phyloP scores from a whole-genome alignment of 139 green algal species.

The Chlamydomonas incerta region DNA sequence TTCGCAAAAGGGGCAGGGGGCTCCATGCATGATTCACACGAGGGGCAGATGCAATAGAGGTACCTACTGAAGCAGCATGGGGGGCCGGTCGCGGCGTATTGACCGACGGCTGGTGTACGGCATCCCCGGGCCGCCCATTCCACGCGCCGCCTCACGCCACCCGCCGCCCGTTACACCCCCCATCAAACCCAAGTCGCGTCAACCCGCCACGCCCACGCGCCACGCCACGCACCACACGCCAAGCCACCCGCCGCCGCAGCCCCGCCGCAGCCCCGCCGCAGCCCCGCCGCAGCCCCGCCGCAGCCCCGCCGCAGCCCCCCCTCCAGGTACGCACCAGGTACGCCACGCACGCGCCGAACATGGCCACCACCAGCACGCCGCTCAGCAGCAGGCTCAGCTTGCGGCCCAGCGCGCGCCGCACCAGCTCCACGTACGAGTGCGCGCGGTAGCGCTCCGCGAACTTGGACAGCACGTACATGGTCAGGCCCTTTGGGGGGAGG shows the following conservation, averaged over 20 bases:
- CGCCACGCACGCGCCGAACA: slow-evolving; percentile 73
- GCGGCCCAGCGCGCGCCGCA: slow-evolving; percentile 68
- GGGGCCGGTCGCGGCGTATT: too few species aligned
- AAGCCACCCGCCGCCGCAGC: background rate
- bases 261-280: background rate
- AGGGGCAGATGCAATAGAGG: too few species aligned
- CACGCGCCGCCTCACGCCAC: too few species aligned
- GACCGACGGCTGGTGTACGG: too few species aligned
- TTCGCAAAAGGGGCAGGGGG: too few species aligned
- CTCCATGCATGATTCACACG: too few species aligned
- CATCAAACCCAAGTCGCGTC: too few species aligned
- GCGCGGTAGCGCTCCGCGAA: slow-evolving; percentile 50
- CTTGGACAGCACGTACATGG: slow-evolving; percentile 78
- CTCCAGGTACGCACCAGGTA: slow-evolving; percentile 61
- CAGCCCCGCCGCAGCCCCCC: background rate
- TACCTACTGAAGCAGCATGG: too few species aligned
- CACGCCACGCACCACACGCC: too few species aligned
- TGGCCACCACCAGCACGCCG: slow-evolving; percentile 68
- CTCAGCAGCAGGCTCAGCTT: slow-evolving; percentile 65
- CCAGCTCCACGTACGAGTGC: slow-evolving; percentile 63
- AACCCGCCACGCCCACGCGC: too few species aligned
- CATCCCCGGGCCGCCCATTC: too few species aligned
- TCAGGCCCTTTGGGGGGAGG: slow-evolving; percentile 53
- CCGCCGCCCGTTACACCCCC: too few species aligned
- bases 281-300: background rate